Conservation (phyloP, 345 rosid genomes). For the Noccaea caerulescens region DNA sequence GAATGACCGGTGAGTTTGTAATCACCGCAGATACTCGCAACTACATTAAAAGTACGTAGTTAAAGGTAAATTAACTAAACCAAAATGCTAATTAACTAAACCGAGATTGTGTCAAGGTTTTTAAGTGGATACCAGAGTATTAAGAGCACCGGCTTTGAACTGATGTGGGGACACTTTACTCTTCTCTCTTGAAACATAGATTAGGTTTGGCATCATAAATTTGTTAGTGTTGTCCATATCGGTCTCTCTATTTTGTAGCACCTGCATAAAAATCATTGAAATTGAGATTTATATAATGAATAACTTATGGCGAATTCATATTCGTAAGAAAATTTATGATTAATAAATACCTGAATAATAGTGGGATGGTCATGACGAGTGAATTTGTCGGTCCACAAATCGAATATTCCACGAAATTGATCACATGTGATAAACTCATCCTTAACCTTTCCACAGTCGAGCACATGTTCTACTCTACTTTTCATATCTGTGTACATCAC, state of each 20-base stretch:
- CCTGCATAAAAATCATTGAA: conserved; percentile 36
- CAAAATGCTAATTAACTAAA: neutral
- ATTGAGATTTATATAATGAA: neutral
- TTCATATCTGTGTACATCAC: conserved; percentile 63
- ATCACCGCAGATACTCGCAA: conserved; percentile 69
- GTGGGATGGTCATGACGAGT: conserved; percentile 66
- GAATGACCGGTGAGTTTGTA: conserved; percentile 65
- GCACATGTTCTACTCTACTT: conserved; percentile 50
- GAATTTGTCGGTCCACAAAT: conserved; percentile 52
- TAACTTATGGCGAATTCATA: too few relatives aligned
- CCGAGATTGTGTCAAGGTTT: neutral
- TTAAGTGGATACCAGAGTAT: conserved; percentile 50
- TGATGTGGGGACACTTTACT: conserved; percentile 28
- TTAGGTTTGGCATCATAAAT: too few relatives aligned
- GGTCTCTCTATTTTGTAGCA: conserved; percentile 46
- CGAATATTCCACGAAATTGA: conserved; percentile 40
- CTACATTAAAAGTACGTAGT: conserved; percentile 41
- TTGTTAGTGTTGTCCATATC: conserved; percentile 49
- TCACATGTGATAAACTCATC: conserved; percentile 13
- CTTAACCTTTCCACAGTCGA: conserved; percentile 52
- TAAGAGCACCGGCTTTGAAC: conserved; percentile 82
- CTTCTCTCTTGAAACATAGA: too few relatives aligned
- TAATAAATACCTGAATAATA: conserved; percentile 54
- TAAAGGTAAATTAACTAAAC: neutral
- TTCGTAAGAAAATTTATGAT: too few relatives aligned